Evolutionary conservation across 2,329 filamentous ascomycete species (phyloP), one percentile per base, ranked within the genome.

Genomic region (Scedosporium apiospermum): DNA sequence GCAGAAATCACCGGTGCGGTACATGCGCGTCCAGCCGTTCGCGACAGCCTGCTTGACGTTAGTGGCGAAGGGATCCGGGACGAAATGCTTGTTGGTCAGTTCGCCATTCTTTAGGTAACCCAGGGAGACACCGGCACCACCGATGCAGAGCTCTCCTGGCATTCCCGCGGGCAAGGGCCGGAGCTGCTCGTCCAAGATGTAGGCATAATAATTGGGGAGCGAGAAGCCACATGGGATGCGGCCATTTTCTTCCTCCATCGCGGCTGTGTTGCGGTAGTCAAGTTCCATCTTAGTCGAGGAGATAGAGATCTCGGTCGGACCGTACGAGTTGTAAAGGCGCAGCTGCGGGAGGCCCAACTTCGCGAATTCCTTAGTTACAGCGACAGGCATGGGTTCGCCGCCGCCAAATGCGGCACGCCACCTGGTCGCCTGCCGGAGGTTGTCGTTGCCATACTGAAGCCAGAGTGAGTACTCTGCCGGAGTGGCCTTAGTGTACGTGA

Each of bases 1-100:
- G 3, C 73, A 75, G 6, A 62, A 63, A 63, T 78, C 76, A 2
- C 75, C 75, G 3, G 76, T 78, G 18, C 70, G 69, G 64, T 76
- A 75, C 34, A 77, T 68, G 1, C 23, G 64, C 0, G 62, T 69
- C 66, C 67, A 70, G 0, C 68, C 67, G 14, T 63, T 58, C 6
- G 57, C 26, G 10, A 51, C 49, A 18, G 61, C 34, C 27, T 60
- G 55, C 1, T 30, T 14, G 5, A 34, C 30, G 2, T 34, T 34
- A 34, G 57, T 64, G 2, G 62, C 53, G 27, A 63, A 63, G 3
- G 62, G 58, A 21, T 62, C 57, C 1, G 42, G 58, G 18, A 64
- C 23, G 46, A 66, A 68, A 18, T 10, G 62, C 7, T 61, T 57
- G 59, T 38, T 49, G 41, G 66, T 65, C 26, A 61, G 58, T 5